These are phyloP conservation scores for Nigrospora sphaerica DNA, from an alignment of 2,329 filamentous ascomycete genomes.

Conservation along the genomic window DNA sequence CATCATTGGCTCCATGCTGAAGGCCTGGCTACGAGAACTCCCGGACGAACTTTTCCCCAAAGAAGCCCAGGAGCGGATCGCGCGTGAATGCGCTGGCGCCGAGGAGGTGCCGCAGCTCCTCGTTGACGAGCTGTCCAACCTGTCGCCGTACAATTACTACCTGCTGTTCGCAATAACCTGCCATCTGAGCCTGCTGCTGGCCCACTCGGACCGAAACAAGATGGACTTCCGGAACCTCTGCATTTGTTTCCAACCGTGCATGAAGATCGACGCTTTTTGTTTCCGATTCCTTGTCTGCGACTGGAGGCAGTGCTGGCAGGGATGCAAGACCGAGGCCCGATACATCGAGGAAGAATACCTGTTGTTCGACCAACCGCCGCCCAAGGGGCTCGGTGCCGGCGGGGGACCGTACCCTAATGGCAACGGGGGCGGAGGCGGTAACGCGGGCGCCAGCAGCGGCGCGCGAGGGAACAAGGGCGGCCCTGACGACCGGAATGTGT, in stretches of 20 bases:
- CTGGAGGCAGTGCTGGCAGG: slow-evolving; percentile 96
- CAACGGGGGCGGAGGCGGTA: slow-evolving; percentile 6
- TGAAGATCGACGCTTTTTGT: slow-evolving; percentile 92
- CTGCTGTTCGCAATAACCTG: slow-evolving; percentile 95
- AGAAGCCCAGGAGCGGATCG: slow-evolving; percentile 69
- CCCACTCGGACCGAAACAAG: slow-evolving; percentile 92
- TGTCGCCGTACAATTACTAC: slow-evolving; percentile 98
- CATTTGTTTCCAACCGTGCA: slow-evolving; percentile 94
- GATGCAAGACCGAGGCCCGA: slow-evolving; percentile 82
- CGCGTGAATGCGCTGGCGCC: slow-evolving; percentile 70
- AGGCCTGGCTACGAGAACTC: slow-evolving; percentile 91
- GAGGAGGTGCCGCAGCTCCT: slow-evolving; percentile 78
- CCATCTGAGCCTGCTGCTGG: slow-evolving; percentile 84
- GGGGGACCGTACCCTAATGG: slow-evolving; percentile 5
- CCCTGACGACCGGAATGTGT: slow-evolving; percentile 49
- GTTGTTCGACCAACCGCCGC: slow-evolving; percentile 51
- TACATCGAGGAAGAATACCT: slow-evolving; percentile 65
- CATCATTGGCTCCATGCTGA: slow-evolving; percentile 92
- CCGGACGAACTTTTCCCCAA: slow-evolving; percentile 92
- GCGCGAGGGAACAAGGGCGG: slow-evolving; percentile 8
- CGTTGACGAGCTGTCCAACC: slow-evolving; percentile 83
- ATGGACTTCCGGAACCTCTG: slow-evolving; percentile 96
- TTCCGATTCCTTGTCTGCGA: slow-evolving; percentile 94
- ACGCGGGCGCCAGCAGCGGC: slow-evolving; percentile 17
- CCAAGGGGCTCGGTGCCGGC: slow-evolving; percentile 33